phyloP scores from a whole-genome alignment of 805 yeast species.

The Ogataea haglerorum region DNA sequence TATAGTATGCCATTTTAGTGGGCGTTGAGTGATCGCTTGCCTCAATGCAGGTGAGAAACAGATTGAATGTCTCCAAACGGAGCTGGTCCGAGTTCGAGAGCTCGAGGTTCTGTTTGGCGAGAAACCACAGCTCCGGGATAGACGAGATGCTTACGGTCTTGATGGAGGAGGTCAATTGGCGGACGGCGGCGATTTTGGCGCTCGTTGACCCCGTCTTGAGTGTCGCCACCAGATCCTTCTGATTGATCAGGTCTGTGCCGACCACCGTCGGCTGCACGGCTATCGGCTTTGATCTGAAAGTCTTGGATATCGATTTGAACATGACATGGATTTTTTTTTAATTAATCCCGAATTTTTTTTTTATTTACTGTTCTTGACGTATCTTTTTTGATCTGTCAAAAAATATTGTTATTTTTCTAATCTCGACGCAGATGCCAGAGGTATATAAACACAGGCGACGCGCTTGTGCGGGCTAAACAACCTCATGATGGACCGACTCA shows the following conservation, averaged over 20 bases:
- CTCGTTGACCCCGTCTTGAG: conserved; percentile 22
- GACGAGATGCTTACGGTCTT: conserved; percentile 52
- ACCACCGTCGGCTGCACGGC: conserved; percentile 29
- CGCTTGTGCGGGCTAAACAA: not conserved
- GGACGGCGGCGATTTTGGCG: conserved; percentile 49
- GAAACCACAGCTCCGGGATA: conserved; percentile 74
- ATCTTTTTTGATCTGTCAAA: conserved; percentile 9
- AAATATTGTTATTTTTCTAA: conserved; percentile 1
- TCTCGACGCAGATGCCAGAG: not conserved
- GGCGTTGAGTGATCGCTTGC: conserved; percentile 50
- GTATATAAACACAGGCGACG: conserved; percentile 1
- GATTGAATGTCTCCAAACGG: conserved; percentile 47
- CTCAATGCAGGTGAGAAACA: conserved; percentile 54
- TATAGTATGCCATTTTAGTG: conserved; percentile 52
- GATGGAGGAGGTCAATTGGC: conserved; percentile 46
- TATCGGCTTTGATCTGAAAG: conserved; percentile 17
- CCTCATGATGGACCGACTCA: conserved; percentile 1
- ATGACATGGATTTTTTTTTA: conserved; percentile 8
- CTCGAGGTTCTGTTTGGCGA: conserved; percentile 52
- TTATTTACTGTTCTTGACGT: conserved; percentile 1
- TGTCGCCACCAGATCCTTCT: conserved; percentile 17
- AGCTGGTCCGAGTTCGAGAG: conserved; percentile 31
- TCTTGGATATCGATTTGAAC: conserved; percentile 26
- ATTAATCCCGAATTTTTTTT: not conserved
- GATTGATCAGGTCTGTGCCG: conserved; percentile 25